Base-by-base conservation (phyloP, 495 filamentous ascomycete species). In the Lichenothelia convexa region DNA sequence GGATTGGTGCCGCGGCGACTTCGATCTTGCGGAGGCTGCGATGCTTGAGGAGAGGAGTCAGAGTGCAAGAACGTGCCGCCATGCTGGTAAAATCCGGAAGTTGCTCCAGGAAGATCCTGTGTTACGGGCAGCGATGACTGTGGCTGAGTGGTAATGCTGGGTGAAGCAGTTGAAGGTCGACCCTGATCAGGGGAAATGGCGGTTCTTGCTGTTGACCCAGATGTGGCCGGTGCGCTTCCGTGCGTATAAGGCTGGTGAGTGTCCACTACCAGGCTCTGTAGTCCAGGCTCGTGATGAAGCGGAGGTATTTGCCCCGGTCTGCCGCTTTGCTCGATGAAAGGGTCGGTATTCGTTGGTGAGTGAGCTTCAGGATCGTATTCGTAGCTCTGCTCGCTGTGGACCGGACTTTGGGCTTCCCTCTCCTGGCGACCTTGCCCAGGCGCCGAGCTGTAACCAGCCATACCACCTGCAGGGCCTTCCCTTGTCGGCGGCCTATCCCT, bases 321-420 rank as follows among this genome's bases (percentile, higher is more conserved):
- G 29, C 47, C 54, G 34, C 62, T 61, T 27, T 54, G 47, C 49
- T 63, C 61, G 5, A 55, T 58, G 45, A 74, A 78, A 3, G 73
- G 71, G 44, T 76, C 72, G 2, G 69, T 73, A 31, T 65, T 67
- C 1, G 70, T 70, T 11, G 56, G 55, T 12, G 48, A 53, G 12
- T 45, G 37, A 24, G 40, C 46, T 41, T 61, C 56, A 27, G 56
- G 61, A 41, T 73, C 71, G 37, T 62, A 60, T 11, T 60, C 58
- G n/a, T n/a, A n/a, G n/a, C n/a, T n/a, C n/a, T n/a, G n/a, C n/a
- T n/a, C n/a, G n/a, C n/a, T n/a, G n/a, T n/a, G n/a, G n/a, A n/a
- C n/a, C n/a, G n/a, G n/a, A n/a, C n/a, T n/a, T n/a, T n/a, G n/a
- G n/a, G n/a, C n/a, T 8, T 55, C 48, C 15, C 48, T 46, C 6